phyloP scores from a whole-genome alignment of 371 early-diverging fungal species.

The Parasitella parasitica region DNA sequence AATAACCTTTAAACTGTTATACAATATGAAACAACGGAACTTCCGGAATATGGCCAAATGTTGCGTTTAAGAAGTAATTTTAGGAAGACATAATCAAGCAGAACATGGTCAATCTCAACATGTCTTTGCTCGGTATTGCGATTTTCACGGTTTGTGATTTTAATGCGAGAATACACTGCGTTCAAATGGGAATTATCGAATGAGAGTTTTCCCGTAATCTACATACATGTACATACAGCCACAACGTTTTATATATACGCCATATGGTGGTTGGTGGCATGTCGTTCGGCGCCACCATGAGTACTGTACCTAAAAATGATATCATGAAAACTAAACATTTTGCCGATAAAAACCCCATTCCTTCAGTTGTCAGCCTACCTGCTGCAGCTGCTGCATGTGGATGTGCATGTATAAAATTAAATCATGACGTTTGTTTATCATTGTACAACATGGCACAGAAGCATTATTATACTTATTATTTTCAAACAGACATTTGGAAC shows the following conservation, averaged over 20 bases:
- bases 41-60: slow-evolving; percentile 8
- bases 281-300: neutral
- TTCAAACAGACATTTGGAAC: neutral
- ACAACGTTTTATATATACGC: too few species aligned
- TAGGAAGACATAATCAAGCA: neutral
- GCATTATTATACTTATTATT: neutral
- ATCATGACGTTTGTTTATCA: neutral
- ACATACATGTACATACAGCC: too few species aligned
- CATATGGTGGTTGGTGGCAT: too few species aligned
- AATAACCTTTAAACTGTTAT: neutral
- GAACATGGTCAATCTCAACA: neutral
- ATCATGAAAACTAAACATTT: neutral
- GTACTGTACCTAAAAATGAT: neutral
- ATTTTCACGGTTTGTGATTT: too few species aligned
- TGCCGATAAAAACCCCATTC: neutral
- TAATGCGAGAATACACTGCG: too few species aligned
- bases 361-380: neutral
- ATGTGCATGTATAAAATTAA: neutral
- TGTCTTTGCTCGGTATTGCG: neutral
- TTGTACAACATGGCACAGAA: neutral
- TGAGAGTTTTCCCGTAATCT: too few species aligned
- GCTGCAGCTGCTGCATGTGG: neutral
- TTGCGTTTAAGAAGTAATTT: neutral
- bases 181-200: too few species aligned
- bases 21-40: slow-evolving; percentile 1